Evolutionary conservation across 2,329 filamentous ascomycete species (phyloP).

Genomic region (Cercospora zeae-maydis): DNA sequence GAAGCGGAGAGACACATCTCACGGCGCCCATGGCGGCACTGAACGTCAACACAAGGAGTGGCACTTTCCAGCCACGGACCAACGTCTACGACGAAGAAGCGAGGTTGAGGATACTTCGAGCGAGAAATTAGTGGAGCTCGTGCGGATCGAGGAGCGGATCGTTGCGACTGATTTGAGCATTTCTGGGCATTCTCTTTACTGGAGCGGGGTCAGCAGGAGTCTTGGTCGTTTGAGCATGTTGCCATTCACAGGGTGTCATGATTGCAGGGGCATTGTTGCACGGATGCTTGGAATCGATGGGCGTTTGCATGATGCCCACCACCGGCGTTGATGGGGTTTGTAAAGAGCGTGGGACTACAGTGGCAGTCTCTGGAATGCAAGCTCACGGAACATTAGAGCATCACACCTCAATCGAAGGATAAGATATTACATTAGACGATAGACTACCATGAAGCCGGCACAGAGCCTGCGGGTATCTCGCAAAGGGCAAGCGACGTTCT

Average conservation of each 20-base stretch:
- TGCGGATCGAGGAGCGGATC: background rate
- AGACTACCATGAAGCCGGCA: background rate
- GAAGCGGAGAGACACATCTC: slow-evolving; percentile 23
- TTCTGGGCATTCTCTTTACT: background rate
- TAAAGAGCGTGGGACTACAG: background rate
- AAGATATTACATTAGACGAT: background rate
- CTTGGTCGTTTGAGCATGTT: background rate
- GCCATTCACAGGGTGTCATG: too few relatives aligned
- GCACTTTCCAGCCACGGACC: background rate
- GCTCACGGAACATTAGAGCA: background rate
- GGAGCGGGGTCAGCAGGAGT: background rate
- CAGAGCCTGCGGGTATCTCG: background rate
- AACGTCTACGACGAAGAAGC: slow-evolving; percentile 20
- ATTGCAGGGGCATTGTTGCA: too few relatives aligned
- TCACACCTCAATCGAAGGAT: background rate
- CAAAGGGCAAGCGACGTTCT: background rate
- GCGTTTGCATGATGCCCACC: too few relatives aligned
- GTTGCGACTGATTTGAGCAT: background rate
- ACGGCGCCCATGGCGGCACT: slow-evolving; percentile 16
- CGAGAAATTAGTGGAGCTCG: slow-evolving; percentile 23
- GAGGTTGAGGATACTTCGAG: slow-evolving; percentile 26
- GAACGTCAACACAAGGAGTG: slow-evolving; percentile 8
- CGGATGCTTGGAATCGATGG: too few relatives aligned
- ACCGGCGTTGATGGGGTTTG: background rate
- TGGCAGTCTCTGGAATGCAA: background rate